Base-by-base conservation (phyloP, 495 filamentous ascomycete genomes). In the Xylaria acuta region DNA sequence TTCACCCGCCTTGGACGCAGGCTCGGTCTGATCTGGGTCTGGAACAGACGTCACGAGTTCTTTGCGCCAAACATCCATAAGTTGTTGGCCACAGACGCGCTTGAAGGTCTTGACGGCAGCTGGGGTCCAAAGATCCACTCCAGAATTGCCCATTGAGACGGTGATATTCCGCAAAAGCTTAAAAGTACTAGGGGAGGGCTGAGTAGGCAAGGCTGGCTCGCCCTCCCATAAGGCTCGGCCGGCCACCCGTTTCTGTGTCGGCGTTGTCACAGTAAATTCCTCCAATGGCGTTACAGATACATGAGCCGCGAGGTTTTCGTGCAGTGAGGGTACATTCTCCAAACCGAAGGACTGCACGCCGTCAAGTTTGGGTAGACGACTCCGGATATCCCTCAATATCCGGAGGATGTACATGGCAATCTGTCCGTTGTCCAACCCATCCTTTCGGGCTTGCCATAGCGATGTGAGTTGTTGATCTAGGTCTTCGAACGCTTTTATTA, bases 61-160 rank as follows among this genome's bases (percentile, higher is more conserved):
- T 59, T 82, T 77, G 32, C 77, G 71, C 87, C 81, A 88, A 1
- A 74, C 69, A 63, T 75, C 75, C 38, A 76, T 80, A 47, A 92
- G 73, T 63, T 84, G 82, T 51, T 77, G 78, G 20, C 84, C 75
- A 16, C 93, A 75, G 41, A 80, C 68, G 11, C 72, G 69, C 81
- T 95, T 97, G 56, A 98, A 75, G 3, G 84, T 82, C 11, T 75
- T 74, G 0, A 94, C 88, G 0, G 92, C 92, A 3, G 85, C 87
- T 3, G 89, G 87, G 69, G 90, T 95, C 96, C 96, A 99, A 11
- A 98, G 79, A 75, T 98, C 96, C 41, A 83, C 81, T 1, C 96
- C 96, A 12, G 84, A 83, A 16, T 84, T 81, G 45, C 86, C 86
- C 94, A 99, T 97, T 1, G 85, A 82, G 47, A 81, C 79, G 11